phyloP scores from a whole-genome alignment of 1,284 basidiomycete species.

The Cryptococcus sp. region DNA sequence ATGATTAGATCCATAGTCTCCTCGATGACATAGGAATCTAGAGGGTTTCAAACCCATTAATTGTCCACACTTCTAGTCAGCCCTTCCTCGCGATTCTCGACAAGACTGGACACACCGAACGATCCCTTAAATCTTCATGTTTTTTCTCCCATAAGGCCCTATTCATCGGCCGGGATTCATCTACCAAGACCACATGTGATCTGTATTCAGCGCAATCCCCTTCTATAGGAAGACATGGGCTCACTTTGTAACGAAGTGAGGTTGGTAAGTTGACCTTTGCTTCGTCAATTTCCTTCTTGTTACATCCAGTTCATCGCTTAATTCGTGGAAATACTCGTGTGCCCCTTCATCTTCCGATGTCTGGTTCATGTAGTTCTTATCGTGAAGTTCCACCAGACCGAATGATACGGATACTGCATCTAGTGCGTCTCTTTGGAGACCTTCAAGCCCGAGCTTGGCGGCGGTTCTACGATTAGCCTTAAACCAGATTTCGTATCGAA shows the following conservation, averaged over 20 bases:
- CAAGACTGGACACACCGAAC: conserved; percentile 8
- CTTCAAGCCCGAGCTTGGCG: background rate
- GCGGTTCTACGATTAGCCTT: background rate
- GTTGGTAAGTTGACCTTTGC: conserved; percentile 2
- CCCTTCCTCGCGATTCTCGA: background rate
- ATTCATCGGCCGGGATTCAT: conserved; percentile 18
- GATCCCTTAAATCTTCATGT: conserved; percentile 12
- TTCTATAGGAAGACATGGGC: background rate
- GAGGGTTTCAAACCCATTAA: conserved; percentile 4
- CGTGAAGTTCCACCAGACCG: background rate
- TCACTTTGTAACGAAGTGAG: conserved; percentile 15
- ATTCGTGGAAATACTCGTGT: background rate
- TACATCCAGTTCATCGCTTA: background rate
- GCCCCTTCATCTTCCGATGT: background rate
- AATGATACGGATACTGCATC: background rate
- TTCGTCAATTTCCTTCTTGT: background rate
- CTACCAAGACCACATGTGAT: conserved; percentile 21
- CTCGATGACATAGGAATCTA: conserved; percentile 9
- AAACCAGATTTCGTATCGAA: background rate
- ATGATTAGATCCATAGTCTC: background rate
- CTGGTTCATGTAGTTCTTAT: background rate
- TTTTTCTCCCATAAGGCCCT: conserved; percentile 15
- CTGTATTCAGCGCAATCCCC: conserved; percentile 3
- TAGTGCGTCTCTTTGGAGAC: background rate
- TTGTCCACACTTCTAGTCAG: background rate